These are phyloP conservation scores for Coleophoma eucalyptorum DNA, from an alignment of 2,329 filamentous ascomycete species.

Conservation along the genomic window DNA sequence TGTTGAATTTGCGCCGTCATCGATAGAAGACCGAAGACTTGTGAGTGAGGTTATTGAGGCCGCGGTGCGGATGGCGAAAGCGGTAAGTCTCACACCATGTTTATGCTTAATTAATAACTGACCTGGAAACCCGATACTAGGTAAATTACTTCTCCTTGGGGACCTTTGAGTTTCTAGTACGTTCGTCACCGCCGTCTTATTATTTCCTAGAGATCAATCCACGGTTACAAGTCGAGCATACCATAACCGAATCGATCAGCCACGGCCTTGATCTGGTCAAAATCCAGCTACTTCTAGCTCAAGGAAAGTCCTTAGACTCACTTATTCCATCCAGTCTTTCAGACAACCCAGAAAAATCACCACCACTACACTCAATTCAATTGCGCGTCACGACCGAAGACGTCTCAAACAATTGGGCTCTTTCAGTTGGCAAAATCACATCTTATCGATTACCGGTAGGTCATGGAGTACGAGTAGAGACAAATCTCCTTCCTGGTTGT, in stretches of 20 bases:
- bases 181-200: constrained; percentile 40
- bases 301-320: constrained; percentile 23
- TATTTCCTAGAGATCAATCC: constrained; percentile 27
- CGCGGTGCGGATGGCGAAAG: constrained; percentile 48
- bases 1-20: constrained; percentile 65
- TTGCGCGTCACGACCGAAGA: constrained; percentile 41
- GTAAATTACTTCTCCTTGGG: constrained; percentile 55
- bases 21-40: constrained; percentile 47
- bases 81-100: constrained; percentile 26
- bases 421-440: constrained; percentile 57
- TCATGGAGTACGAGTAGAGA: constrained; percentile 46
- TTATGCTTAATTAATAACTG: neutral
- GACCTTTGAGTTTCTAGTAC: constrained; percentile 62
- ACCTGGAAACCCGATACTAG: constrained; percentile 15
- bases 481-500: constrained; percentile 32
- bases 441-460: constrained; percentile 51
- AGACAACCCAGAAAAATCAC: constrained; percentile 27
- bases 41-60: constrained; percentile 32
- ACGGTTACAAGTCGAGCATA: constrained; percentile 26
- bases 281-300: constrained; percentile 31
- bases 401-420: constrained; percentile 39
- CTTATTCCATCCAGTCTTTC: constrained; percentile 28
- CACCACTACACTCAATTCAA: constrained; percentile 35
- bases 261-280: constrained; percentile 26
- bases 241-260: constrained; percentile 32